Base-by-base conservation (phyloP, 768 basidiomycete species). In the Trametes elegans region DNA sequence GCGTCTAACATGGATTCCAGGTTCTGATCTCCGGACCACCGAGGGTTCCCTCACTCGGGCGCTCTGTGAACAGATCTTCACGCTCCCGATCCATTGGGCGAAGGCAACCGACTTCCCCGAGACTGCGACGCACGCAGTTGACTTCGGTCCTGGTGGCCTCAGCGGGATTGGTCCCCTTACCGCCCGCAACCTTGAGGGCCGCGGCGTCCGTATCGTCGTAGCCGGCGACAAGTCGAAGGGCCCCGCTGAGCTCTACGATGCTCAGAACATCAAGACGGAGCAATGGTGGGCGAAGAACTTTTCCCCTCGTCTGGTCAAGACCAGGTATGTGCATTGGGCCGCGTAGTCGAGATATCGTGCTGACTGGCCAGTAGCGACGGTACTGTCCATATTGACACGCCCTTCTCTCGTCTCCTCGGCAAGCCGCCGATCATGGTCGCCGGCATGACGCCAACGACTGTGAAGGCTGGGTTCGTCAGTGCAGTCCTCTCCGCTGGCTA, bases 351-450 rank as follows among this genome's bases (percentile, higher is more conserved):
- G 43, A 13, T 8, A 23, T 42, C 53, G 3, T 38, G 32, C 27
- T 63, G n/a, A 67, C 48, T 1, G 0, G 16, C 58, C 49, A 31
- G n/a, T 56, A 96, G 91, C 62, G 93, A 98, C 71, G 97, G 97
- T 31, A 85, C 82, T 58, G 75, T 98, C 49, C 87, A 95, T 70
- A 79, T 99, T 64, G 94, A 99, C 71, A 98, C 96, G 0, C 89
- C 93, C 4, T 96, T 98, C 80, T 96, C 96, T 45, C 90, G 97
- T 56, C 81, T 99, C 39, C 73, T 99, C 38, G 93, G 93, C 64
- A 99, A 98, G 74, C 86, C 97, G 3, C 97, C 97, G 29, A 88
- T 99, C 72, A 98, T 98, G 97, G 94, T 99, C 34, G 96, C 95
- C 44, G 97, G 97, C 55, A 98, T 99, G 97, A 99, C 97, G 0